These are phyloP conservation scores for Luffa aegyptiaca DNA, from an alignment of 306 rosid species.

Conservation along the genomic window DNA sequence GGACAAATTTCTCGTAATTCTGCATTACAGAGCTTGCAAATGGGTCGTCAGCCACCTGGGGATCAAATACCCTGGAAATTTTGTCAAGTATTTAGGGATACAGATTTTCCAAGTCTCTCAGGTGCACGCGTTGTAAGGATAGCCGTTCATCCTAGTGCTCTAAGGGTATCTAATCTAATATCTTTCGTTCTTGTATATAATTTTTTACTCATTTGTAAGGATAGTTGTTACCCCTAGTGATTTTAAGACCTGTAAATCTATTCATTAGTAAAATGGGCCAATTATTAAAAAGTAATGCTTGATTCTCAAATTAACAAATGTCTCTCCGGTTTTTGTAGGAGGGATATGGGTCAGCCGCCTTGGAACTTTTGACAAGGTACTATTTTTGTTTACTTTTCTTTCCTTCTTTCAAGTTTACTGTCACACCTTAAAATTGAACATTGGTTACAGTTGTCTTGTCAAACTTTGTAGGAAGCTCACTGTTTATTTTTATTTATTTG, in stretches of 20 bases:
- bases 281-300: neutral
- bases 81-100: constrained; percentile 80
- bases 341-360: neutral
- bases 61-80: constrained; percentile 97
- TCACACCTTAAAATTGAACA: neutral
- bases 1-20: constrained; percentile 85
- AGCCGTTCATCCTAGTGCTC: constrained; percentile 21
- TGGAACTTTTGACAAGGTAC: neutral
- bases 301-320: neutral
- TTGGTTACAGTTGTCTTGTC: neutral
- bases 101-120: constrained; percentile 73
- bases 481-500: neutral
- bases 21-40: constrained; percentile 57
- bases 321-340: neutral
- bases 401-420: neutral
- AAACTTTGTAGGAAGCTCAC: too few species aligned
- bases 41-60: constrained; percentile 75
- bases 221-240: neutral
- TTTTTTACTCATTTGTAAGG: neutral
- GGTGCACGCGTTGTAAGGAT: constrained; percentile 93
- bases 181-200: neutral
- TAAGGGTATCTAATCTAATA: neutral
- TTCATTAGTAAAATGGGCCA: neutral
- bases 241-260: neutral
- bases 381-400: neutral